A percentile compares a stretch with the other conserved stretches of the same genome.
Evolutionary conservation across 148 eudicot species (phyloP).

Genomic region (Camellia granthamiana): DNA sequence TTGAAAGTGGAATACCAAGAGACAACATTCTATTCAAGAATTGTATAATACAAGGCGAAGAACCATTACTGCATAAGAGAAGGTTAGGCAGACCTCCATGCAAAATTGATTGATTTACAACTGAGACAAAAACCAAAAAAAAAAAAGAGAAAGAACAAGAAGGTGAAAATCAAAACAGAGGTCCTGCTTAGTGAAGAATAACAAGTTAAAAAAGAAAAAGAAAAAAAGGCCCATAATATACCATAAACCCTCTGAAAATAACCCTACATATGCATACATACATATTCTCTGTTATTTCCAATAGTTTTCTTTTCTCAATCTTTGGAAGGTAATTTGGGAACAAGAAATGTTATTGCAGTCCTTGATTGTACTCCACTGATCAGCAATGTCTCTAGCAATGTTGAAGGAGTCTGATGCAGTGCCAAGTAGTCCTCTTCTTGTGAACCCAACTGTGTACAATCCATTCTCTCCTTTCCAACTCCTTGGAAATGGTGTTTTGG

Average conservation of each 20-base stretch:
- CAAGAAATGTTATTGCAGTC: background rate
- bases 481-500: constrained; percentile 76
- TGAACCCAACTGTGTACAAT: constrained; percentile 84
- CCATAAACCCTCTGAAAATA: too few relatives aligned
- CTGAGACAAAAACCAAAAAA: background rate
- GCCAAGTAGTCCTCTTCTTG: constrained; percentile 84
- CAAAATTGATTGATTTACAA: constrained; percentile 23
- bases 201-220: background rate
- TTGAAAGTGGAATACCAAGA: background rate
- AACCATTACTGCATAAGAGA: background rate
- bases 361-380: constrained; percentile 42
- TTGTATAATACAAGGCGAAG: constrained; percentile 11
- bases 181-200: constrained; percentile 7
- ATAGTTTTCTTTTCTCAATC: background rate
- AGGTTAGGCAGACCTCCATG: background rate
- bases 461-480: constrained; percentile 91
- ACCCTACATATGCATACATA: background rate
- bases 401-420: constrained; percentile 68
- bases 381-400: constrained; percentile 62
- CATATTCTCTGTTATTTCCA: background rate
- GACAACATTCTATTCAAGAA: background rate
- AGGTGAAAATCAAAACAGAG: background rate
- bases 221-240: background rate
- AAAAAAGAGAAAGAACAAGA: background rate
- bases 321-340: constrained; percentile 3